phyloP scores from a whole-genome alignment of 2,329 filamentous ascomycete species.

The Rhexocercosporidium sp. region DNA sequence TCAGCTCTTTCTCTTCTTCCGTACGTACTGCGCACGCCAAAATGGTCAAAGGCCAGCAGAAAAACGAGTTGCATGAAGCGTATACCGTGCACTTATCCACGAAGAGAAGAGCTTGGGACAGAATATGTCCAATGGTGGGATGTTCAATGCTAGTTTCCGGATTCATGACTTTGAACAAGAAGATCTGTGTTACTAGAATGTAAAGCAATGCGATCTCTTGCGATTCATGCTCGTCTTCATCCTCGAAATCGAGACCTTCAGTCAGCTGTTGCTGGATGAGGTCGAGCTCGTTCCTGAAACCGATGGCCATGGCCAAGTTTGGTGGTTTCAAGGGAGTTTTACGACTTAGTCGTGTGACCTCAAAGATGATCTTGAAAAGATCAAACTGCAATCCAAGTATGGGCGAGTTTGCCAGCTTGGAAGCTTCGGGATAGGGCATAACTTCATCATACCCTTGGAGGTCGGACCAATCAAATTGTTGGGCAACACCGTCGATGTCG shows the following conservation, averaged over 20 bases:
- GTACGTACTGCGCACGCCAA: background rate
- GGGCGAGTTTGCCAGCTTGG: background rate
- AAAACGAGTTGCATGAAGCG: background rate
- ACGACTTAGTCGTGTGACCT: conserved; percentile 1
- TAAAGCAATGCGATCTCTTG: background rate
- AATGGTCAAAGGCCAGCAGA: background rate
- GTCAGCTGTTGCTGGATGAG: background rate
- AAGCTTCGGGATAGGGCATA: conserved; percentile 2
- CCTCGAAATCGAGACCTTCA: background rate
- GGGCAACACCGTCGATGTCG: background rate
- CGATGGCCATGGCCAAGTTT: background rate
- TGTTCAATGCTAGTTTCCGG: background rate
- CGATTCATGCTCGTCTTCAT: background rate
- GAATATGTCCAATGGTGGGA: background rate
- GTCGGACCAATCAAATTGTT: background rate
- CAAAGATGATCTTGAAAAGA: background rate
- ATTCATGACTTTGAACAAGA: background rate
- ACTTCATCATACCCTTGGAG: background rate
- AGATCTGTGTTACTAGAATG: background rate
- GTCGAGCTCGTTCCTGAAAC: background rate
- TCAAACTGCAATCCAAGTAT: background rate
- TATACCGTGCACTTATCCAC: background rate
- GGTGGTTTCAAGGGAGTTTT: background rate
- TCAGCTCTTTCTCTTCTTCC: background rate
- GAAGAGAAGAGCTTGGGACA: background rate